Base-by-base conservation (phyloP, 306 rosid genomes). In the Begonia peltatifolia region DNA sequence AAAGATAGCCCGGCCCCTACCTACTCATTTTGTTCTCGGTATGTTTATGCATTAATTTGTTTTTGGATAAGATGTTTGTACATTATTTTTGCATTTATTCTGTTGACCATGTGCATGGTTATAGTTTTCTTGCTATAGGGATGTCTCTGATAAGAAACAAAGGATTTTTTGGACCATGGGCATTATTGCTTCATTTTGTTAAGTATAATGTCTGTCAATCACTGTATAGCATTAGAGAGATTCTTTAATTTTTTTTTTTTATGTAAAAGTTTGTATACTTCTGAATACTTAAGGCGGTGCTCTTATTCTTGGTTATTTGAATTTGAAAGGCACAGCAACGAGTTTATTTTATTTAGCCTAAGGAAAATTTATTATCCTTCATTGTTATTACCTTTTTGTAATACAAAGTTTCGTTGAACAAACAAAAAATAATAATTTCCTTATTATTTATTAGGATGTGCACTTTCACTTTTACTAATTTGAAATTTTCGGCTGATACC, bases 1-100 rank as follows among this genome's bases (percentile, higher is more conserved):
- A 66, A 87, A 59, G 74, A 70, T 75, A 61, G 84, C 93, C 52
- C 76, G 53, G 5, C 47, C 86, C 52, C 64, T 87, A 53, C 96
- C 96, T n/a, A 73, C 76, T 57, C 96, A 87, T 73, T 87, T 87
- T 76, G 96, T 79, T 53, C 87, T 87, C 13, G 96, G 96, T 87
- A 77, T 52, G 49, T 50, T 66, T 56, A 60, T 71, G 23, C 30
- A 60, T 59, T 38, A 42, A 15, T 30, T 56, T n/a, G 18, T 72
- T 46, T 50, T 42, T 44, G 8, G 38, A 30, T 30, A 30, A 30
- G 38, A 30, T 30, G 6, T 30, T 30, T 30, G 38, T 5, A 30
- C 38, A 30, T 30, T 30, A 30, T 3, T 7, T 30, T 30, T 5
- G 6, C 38, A 30, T 30, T 30, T 30, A 30, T 30, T 30, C 38